A percentile compares a stretch with the other conserved stretches of the same genome.
Evolutionary conservation across 805 yeast genomes (phyloP).

Genomic region (Geotrichum ghanense): DNA sequence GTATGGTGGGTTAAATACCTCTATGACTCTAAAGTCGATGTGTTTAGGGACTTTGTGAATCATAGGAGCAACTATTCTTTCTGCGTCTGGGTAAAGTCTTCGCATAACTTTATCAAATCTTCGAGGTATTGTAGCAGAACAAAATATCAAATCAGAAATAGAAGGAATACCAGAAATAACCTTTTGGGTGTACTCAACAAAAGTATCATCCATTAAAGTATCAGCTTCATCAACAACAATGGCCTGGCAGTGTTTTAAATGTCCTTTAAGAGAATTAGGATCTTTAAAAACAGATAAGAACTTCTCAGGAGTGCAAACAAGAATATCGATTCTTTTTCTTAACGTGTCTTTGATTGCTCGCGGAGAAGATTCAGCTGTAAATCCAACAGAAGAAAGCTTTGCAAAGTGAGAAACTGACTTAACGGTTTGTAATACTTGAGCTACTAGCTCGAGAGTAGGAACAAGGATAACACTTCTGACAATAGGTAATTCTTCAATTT

Average conservation of each 20-base stretch:
- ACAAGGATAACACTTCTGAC: conserved; percentile 67
- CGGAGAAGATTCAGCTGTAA: conserved; percentile 10
- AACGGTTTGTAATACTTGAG: conserved; percentile 51
- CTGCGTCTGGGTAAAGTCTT: conserved; percentile 51
- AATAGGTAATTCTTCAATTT: conserved; percentile 26
- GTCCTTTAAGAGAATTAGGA: conserved; percentile 17
- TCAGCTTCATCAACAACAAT: conserved; percentile 91
- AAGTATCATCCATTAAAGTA: conserved; percentile 74
- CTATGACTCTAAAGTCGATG: conserved; percentile 61
- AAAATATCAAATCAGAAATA: conserved; percentile 55
- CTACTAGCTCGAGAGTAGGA: conserved; percentile 83
- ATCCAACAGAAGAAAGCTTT: conserved; percentile 11
- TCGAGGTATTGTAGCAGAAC: conserved; percentile 85
- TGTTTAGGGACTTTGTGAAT: conserved; percentile 76
- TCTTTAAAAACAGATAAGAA: conserved; percentile 31
- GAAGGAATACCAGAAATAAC: conserved; percentile 41
- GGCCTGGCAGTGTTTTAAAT: conserved; percentile 37
- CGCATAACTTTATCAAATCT: conserved; percentile 55
- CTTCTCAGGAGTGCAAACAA: conserved; percentile 81
- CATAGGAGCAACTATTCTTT: conserved; percentile 63
- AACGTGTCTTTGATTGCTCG: conserved; percentile 9
- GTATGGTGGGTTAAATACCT: conserved; percentile 69
- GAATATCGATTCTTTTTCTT: conserved; percentile 50
- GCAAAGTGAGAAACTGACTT: conserved; percentile 11
- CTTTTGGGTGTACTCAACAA: conserved; percentile 51